Evolutionary conservation across 768 basidiomycete genomes (phyloP).

Genomic region (Amanita fuliginea): DNA sequence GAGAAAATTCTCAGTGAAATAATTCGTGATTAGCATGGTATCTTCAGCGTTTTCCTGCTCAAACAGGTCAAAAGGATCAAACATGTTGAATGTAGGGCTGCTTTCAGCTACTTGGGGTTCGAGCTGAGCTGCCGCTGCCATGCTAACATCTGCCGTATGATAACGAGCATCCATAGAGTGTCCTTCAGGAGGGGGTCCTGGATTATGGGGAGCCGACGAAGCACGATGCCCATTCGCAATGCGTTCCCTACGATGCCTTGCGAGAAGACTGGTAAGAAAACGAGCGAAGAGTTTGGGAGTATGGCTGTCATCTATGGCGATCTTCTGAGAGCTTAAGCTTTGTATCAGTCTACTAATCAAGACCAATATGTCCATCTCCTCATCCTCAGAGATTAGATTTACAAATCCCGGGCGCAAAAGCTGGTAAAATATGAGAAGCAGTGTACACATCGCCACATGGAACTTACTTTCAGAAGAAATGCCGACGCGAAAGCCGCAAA

Average conservation of each 20-base stretch:
- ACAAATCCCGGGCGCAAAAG: conserved; percentile 67
- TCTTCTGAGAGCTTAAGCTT: conserved; percentile 56
- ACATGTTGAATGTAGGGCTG: not conserved
- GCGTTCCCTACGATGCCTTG: conserved; percentile 59
- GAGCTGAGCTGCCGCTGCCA: not conserved
- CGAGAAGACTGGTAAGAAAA: conserved; percentile 64
- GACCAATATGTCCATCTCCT: conserved; percentile 63
- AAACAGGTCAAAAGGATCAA: conserved; percentile 24
- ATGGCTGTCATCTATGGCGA: conserved; percentile 75
- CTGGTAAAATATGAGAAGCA: conserved; percentile 19
- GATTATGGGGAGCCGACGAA: conserved; percentile 31
- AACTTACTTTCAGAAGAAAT: conserved; percentile 64
- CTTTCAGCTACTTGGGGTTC: not conserved
- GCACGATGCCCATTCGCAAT: conserved; percentile 44
- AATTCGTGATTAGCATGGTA: conserved; percentile 31
- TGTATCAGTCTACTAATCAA: conserved; percentile 64
- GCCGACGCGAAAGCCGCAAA: conserved; percentile 77
- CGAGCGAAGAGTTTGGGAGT: conserved; percentile 73
- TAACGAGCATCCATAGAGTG: not conserved
- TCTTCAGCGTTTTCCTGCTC: conserved; percentile 32
- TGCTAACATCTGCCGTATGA: not conserved
- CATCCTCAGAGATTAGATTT: conserved; percentile 45
- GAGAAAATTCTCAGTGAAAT: conserved; percentile 42
- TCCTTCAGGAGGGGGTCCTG: conserved; percentile 7
- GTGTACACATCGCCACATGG: not conserved